Percentiles rank a stretch among this genome's conserved stretches.
Evolutionary conservation across 345 rosid genomes (phyloP).

Genomic region (Toxicodendron radicans): DNA sequence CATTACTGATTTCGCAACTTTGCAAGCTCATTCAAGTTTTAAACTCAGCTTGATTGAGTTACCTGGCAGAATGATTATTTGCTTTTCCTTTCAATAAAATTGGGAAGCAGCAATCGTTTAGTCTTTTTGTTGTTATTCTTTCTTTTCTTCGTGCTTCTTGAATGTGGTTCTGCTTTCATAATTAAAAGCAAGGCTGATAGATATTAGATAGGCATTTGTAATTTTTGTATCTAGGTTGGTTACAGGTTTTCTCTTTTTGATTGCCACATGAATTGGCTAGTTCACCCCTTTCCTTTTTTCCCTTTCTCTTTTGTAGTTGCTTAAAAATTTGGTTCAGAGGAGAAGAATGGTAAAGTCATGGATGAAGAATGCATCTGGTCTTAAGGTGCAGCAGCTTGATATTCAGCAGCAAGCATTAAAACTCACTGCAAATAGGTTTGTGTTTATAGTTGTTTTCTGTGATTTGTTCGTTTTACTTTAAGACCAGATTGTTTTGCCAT

Average conservation of each 20-base stretch:
- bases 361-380: conserved; percentile 86
- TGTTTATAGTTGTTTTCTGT: conserved; percentile 18
- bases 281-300: neutral
- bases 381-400: conserved; percentile 82
- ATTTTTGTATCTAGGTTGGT: neutral
- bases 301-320: conserved; percentile 52
- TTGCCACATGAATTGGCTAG: neutral
- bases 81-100: neutral
- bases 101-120: neutral
- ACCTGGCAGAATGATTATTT: neutral
- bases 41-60: neutral
- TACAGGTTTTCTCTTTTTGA: neutral
- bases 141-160: neutral
- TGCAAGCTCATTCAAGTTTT: conserved; percentile 1
- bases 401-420: conserved; percentile 97
- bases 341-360: conserved; percentile 80
- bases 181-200: neutral
- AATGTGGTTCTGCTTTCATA: no score
- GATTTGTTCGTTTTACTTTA: neutral
- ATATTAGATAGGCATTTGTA: neutral
- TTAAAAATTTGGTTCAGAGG: conserved; percentile 80
- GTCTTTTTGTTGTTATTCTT: neutral
- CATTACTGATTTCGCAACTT: conserved; percentile 7
- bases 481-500: neutral
- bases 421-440: conserved; percentile 95